Evolutionary conservation across 2,329 filamentous ascomycete genomes (phyloP), one percentile per base, ranked within the genome.

Genomic region (Xylaria multiplex): DNA sequence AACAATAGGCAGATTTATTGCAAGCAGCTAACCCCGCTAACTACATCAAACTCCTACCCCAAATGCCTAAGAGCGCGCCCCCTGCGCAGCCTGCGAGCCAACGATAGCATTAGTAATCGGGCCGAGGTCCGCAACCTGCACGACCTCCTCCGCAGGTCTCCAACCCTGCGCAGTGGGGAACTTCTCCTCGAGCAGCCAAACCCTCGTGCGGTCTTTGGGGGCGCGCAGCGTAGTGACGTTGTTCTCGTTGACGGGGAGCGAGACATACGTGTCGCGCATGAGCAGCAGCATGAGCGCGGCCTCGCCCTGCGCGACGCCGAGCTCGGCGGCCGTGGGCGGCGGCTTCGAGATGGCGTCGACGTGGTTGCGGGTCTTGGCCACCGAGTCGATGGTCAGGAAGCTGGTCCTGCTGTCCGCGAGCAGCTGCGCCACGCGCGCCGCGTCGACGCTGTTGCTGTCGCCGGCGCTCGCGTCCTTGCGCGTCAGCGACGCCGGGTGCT

Each of bases 121-220:
- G 6, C 45, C 66, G 16, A 71, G 11, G 19, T 69, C 70, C 13
- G 64, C 55, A 40, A 66, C 24, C 49, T 63, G 37, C 6, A 72
- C 56, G 24, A 63, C 32, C 14, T 64, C 54, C 45, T 49, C 50
- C 6, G 64, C 55, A 5, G 68, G 62, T 19, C 27, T 56, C 70
- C 70, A 72, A 14, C 70, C 70, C 30, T 65, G 64, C n/a, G 56
- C 68, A 7, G 65, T 62, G 2, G 70, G 70, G 59, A 72, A 68
- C 32, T 57, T 59, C 59, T 72, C 70, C 24, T 70, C 46, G 6
- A 65, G 46, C 30, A 72, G 35, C 68, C 69, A 71, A 7, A 64
- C 64, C 6, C 42, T 49, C 1, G 66, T 59, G 32, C 68, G 62
- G 27, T 71, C 66, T 62, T 71, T 70, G 5, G 66, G 69, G 14